Percentiles rank a stretch among this genome's conserved stretches.
phyloP scores from a whole-genome alignment of 2,329 filamentous ascomycete species.

The Paracoccidioides brasiliensis region DNA sequence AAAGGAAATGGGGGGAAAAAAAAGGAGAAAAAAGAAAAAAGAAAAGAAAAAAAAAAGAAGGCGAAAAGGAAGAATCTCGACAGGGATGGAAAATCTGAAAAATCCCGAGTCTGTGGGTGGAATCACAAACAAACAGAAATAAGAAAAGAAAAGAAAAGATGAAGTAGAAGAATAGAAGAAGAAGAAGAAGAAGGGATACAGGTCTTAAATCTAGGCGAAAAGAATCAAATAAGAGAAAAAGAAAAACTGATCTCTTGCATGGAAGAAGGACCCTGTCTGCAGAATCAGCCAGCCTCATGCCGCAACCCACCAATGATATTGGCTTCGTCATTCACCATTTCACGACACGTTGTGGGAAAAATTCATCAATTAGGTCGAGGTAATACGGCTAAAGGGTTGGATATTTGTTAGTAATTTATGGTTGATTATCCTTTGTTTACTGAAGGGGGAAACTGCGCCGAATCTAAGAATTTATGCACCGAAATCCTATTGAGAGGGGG shows the following conservation, averaged over 20 bases:
- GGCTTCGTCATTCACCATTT: conserved; percentile 5
- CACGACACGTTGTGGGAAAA: conserved; percentile 12
- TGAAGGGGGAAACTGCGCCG: too few species aligned
- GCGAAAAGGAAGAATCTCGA: neutral
- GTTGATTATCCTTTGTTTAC: neutral
- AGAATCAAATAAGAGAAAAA: neutral
- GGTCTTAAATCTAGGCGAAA: neutral
- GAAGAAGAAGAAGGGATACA: neutral
- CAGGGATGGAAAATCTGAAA: neutral
- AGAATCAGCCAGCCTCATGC: neutral
- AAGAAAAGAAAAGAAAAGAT: too few species aligned
- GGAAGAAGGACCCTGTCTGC: neutral
- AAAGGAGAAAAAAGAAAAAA: neutral
- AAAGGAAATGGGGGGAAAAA: neutral
- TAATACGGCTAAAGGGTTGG: conserved; percentile 54
- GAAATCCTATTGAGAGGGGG: neutral
- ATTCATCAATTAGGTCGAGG: conserved; percentile 44
- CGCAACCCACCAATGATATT: neutral
- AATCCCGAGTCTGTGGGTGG: neutral
- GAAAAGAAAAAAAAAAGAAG: neutral
- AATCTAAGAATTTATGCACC: too few species aligned
- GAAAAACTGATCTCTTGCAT: neutral
- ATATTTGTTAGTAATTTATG: conserved; percentile 4
- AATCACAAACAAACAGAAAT: neutral
- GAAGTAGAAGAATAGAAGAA: neutral